These are phyloP conservation scores for Cornus kousa DNA, from an alignment of 148 eudicot genomes.

Conservation along the genomic window DNA sequence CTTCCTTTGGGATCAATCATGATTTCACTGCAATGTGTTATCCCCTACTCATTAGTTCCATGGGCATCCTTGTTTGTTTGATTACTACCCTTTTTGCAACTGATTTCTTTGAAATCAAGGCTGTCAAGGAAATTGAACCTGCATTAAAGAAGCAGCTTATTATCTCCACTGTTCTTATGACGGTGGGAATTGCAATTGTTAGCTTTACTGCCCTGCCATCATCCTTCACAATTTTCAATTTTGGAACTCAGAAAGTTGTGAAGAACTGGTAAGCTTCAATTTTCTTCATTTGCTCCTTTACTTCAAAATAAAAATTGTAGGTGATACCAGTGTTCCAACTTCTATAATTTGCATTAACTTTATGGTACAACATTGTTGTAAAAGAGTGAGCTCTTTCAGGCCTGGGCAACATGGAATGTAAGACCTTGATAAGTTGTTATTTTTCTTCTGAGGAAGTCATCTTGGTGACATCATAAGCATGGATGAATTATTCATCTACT, in stretches of 20 bases:
- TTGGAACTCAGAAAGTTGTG: slow-evolving; percentile 74
- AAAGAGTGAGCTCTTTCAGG: background rate
- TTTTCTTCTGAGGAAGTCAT: slow-evolving; percentile 1
- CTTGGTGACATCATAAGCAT: too few species aligned
- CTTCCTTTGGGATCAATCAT: slow-evolving; percentile 60
- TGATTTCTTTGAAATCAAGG: slow-evolving; percentile 71
- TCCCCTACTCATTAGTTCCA: slow-evolving; percentile 58
- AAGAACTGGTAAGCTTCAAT: slow-evolving; percentile 59
- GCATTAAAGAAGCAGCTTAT: slow-evolving; percentile 75
- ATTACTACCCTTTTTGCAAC: slow-evolving; percentile 79
- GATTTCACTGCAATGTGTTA: slow-evolving; percentile 61
- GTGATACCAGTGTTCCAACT: background rate
- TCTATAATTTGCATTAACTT: background rate
- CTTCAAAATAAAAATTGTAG: background rate
- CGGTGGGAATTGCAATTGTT: slow-evolving; percentile 65
- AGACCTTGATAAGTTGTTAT: background rate
- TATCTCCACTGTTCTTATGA: slow-evolving; percentile 80
- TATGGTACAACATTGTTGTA: background rate
- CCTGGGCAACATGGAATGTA: background rate
- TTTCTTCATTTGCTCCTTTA: background rate
- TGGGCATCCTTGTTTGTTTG: slow-evolving; percentile 62
- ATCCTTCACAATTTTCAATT: slow-evolving; percentile 77
- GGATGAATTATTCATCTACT: background rate
- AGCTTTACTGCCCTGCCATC: slow-evolving; percentile 66
- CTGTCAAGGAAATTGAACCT: slow-evolving; percentile 73